Conservation (phyloP, 805 yeast species). For the Suhomyces sp. region DNA sequence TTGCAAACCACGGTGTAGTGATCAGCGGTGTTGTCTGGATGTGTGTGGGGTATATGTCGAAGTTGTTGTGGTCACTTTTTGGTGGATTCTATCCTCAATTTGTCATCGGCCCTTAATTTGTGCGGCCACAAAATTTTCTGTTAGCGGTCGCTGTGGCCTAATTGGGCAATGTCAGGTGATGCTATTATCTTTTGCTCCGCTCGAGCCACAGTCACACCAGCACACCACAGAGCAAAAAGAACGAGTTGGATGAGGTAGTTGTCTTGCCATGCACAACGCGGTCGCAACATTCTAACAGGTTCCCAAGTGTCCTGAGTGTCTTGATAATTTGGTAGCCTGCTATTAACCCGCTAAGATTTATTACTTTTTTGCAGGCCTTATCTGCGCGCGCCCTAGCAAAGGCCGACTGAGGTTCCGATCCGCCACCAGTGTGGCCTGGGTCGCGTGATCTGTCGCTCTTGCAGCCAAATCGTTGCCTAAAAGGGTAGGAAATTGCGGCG, state of each 20-base stretch:
- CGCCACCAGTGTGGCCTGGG: neutral
- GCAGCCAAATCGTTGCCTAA: neutral
- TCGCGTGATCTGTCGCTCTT: neutral
- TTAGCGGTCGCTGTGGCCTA: conserved; percentile 9
- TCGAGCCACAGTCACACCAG: neutral
- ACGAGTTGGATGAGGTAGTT: too few species aligned
- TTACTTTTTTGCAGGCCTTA: neutral
- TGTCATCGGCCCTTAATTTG: conserved; percentile 7
- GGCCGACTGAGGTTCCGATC: neutral
- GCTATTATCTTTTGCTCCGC: neutral
- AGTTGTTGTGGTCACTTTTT: neutral
- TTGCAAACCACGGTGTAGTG: neutral
- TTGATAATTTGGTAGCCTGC: neutral
- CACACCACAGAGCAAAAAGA: too few species aligned
- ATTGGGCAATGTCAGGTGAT: conserved; percentile 12
- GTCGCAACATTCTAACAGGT: too few species aligned
- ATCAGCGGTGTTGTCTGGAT: neutral
- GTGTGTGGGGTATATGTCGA: neutral
- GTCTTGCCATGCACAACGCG: too few species aligned
- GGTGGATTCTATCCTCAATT: neutral
- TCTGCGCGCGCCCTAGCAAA: neutral
- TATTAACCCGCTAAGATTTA: neutral
- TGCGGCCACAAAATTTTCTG: conserved; percentile 7
- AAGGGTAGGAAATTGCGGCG: neutral
- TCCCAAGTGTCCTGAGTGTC: too few species aligned